These are phyloP conservation scores for Simplicillium aogashimaense DNA, from an alignment of 2,329 filamentous ascomycete species.

Conservation along the genomic window DNA sequence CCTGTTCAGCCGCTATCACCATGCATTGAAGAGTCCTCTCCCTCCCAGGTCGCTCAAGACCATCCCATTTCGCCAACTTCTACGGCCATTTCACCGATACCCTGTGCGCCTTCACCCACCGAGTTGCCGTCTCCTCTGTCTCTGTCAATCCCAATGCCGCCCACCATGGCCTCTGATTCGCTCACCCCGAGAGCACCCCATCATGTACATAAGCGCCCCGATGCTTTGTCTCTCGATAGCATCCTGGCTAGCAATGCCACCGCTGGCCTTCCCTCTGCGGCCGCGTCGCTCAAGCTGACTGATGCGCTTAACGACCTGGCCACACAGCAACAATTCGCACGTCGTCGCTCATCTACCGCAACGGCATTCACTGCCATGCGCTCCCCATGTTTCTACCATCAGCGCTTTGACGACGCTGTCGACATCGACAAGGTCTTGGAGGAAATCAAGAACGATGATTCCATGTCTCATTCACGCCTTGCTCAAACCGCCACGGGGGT, in stretches of 20 bases:
- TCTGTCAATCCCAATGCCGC: too few species aligned
- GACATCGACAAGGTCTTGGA: slow-evolving; percentile 92
- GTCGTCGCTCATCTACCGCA: slow-evolving; percentile 10
- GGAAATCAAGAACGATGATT: slow-evolving; percentile 82
- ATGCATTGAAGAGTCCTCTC: too few species aligned
- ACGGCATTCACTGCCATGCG: slow-evolving; percentile 54
- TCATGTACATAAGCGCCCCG: neutral
- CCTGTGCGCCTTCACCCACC: too few species aligned
- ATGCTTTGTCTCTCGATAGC: neutral
- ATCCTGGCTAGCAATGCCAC: neutral
- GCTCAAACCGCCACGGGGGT: slow-evolving; percentile 94
- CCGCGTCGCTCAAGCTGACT: neutral
- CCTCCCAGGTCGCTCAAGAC: too few species aligned
- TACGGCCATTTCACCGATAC: too few species aligned
- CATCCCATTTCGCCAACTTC: too few species aligned
- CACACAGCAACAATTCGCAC: neutral
- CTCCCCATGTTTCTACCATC: slow-evolving; percentile 96
- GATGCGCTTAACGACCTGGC: neutral
- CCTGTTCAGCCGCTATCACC: too few species aligned
- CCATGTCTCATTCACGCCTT: slow-evolving; percentile 84
- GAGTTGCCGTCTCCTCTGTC: too few species aligned
- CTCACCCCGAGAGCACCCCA: too few species aligned
- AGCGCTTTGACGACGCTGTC: slow-evolving; percentile 91
- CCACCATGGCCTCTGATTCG: too few species aligned
- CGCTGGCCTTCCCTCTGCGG: neutral